Percentiles rank a stretch among this genome's conserved stretches.
These are phyloP conservation scores for Naumovozyma dairenensis DNA, from an alignment of 805 yeast genomes.

Conservation along the genomic window DNA sequence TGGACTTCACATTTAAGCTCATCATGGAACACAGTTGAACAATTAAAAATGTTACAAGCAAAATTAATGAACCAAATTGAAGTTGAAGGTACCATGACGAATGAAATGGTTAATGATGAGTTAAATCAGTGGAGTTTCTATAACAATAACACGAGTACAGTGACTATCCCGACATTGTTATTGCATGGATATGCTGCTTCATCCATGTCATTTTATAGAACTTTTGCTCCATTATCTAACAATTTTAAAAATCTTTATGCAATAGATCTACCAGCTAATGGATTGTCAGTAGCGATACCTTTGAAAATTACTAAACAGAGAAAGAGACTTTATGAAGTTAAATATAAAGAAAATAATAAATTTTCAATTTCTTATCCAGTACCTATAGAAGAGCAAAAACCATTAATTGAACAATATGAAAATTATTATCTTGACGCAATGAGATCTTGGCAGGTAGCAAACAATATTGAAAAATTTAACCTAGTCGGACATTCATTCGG, in stretches of 20 bases:
- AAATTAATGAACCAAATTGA: too few relatives aligned
- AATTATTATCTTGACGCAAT: slow-evolving; percentile 46
- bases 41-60: too few relatives aligned
- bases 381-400: neutral
- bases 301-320: neutral
- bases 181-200: slow-evolving; percentile 95
- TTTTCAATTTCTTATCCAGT: neutral
- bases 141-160: slow-evolving; percentile 11
- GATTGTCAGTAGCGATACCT: slow-evolving; percentile 36
- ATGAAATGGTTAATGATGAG: slow-evolving; percentile 15
- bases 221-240: slow-evolving; percentile 42
- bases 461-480: slow-evolving; percentile 43
- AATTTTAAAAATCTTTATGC: slow-evolving; percentile 51
- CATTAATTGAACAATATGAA: slow-evolving; percentile 33
- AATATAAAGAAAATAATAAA: neutral
- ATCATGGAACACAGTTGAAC: too few relatives aligned
- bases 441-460: slow-evolving; percentile 51
- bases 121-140: slow-evolving; percentile 28
- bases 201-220: slow-evolving; percentile 68
- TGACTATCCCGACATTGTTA: slow-evolving; percentile 37
- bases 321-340: neutral
- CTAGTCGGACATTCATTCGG: slow-evolving; percentile 76
- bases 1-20: too few relatives aligned
- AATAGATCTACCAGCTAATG: slow-evolving; percentile 63
- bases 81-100: slow-evolving; percentile 8